Evolutionary conservation across 495 filamentous ascomycete species (phyloP).

Genomic region (Haplographium delicatum): DNA sequence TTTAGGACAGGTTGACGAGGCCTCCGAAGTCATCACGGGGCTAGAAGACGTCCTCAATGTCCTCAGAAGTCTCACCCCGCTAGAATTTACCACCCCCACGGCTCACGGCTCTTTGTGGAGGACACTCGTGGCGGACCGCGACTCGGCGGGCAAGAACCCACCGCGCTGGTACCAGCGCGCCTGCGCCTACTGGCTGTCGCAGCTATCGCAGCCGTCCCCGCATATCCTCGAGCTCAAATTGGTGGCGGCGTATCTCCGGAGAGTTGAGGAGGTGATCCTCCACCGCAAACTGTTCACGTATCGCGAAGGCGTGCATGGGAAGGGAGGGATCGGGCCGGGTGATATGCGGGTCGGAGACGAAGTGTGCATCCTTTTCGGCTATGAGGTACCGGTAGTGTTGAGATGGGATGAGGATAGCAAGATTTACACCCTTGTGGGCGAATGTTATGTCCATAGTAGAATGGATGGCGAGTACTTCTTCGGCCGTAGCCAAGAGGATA

Average conservation of each 20-base stretch:
- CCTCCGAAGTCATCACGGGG: neutral
- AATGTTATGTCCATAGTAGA: constrained; percentile 3
- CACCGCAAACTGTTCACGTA: neutral
- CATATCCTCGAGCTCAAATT: neutral
- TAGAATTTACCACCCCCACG: no score
- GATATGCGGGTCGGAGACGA: neutral
- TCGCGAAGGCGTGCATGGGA: neutral
- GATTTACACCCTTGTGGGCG: neutral
- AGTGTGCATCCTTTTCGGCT: constrained; percentile 3
- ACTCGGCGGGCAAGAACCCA: neutral
- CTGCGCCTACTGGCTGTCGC: neutral
- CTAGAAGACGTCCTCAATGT: neutral
- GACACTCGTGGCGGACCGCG: neutral
- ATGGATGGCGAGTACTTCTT: constrained; percentile 5
- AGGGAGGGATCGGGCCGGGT: neutral
- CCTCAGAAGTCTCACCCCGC: neutral
- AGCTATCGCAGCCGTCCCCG: neutral
- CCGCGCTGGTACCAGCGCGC: neutral
- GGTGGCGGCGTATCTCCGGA: neutral
- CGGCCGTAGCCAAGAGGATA: neutral
- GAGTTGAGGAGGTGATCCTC: neutral
- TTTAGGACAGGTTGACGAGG: neutral
- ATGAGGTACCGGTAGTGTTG: neutral
- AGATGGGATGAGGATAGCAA: neutral
- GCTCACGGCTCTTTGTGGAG: neutral